phyloP scores from a whole-genome alignment of 306 rosid genomes.

The Glycine soja region DNA sequence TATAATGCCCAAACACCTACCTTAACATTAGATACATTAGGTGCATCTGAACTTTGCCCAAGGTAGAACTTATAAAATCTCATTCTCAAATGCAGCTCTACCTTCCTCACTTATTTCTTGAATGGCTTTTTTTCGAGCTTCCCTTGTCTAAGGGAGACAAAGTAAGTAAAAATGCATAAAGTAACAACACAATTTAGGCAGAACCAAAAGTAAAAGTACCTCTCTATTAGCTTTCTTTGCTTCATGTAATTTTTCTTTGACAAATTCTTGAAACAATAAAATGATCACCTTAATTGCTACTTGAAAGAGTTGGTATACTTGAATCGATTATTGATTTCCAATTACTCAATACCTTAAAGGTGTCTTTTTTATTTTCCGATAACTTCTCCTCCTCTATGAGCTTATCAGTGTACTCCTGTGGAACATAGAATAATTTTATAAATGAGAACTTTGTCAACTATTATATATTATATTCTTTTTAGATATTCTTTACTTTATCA shows the following conservation, averaged over 20 bases:
- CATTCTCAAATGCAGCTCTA: conserved; percentile 71
- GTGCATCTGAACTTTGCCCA: conserved; percentile 60
- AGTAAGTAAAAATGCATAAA: conserved; percentile 11
- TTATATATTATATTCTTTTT: background rate
- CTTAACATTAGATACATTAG: conserved; percentile 70
- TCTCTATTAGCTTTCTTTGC: conserved; percentile 70
- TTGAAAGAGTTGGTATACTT: background rate
- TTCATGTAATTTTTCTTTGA: conserved; percentile 74
- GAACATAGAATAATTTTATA: conserved; percentile 24
- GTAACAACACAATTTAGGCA: background rate
- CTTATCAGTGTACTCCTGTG: conserved; percentile 71
- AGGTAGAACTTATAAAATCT: conserved; percentile 81
- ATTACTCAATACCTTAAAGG: conserved; percentile 61
- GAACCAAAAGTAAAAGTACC: conserved; percentile 52
- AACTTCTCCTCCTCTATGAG: conserved; percentile 68
- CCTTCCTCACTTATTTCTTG: conserved; percentile 78
- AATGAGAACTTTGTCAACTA: background rate
- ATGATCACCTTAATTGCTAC: background rate
- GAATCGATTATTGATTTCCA: background rate
- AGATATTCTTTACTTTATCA: background rate
- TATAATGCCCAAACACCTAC: conserved; percentile 47
- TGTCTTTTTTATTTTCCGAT: conserved; percentile 63
- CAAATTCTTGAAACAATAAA: conserved; percentile 60
- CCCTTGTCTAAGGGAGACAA: conserved; percentile 62
- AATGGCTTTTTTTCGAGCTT: conserved; percentile 63